A percentile compares a stretch with the other conserved stretches of the same genome.
Evolutionary conservation across 2,329 filamentous ascomycete genomes (phyloP).

Genomic region (Penicillium capsulatum): DNA sequence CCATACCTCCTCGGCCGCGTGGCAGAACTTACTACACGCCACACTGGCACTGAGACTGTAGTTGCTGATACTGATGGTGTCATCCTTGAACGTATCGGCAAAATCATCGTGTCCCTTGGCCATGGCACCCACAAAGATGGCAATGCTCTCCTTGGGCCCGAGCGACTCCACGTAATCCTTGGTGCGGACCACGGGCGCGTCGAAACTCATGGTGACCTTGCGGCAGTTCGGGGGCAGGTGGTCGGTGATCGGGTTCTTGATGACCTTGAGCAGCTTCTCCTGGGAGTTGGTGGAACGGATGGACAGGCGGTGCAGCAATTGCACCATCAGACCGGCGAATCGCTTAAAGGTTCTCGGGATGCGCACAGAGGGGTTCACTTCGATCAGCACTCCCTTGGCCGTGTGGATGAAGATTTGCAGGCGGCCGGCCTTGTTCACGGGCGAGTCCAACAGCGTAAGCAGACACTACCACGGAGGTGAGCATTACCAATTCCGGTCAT

Average conservation of each 20-base stretch:
- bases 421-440: conserved; percentile 96
- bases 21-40: conserved; percentile 98
- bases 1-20: conserved; percentile 96
- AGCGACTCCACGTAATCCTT: conserved; percentile 82
- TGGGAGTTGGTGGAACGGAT: conserved; percentile 96
- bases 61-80: conserved; percentile 97
- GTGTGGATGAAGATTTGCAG: conserved; percentile 99
- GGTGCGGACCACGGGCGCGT: conserved; percentile 79
- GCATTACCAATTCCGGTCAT: too few relatives aligned
- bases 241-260: conserved; percentile 96
- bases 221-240: conserved; percentile 95
- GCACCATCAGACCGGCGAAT: conserved; percentile 97
- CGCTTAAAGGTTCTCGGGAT: conserved; percentile 98
- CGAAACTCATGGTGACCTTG: conserved; percentile 94
- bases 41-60: conserved; percentile 96
- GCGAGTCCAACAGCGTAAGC: conserved; percentile 92
- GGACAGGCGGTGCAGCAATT: conserved; percentile 88
- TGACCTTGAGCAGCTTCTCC: conserved; percentile 95
- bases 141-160: conserved; percentile 82
- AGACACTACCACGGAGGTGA: conserved; percentile 85
- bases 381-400: conserved; percentile 92
- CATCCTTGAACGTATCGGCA: conserved; percentile 88
- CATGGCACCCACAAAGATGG: conserved; percentile 97
- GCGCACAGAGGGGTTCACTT: conserved; percentile 95
- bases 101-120: conserved; percentile 95